Conservation (phyloP, 768 basidiomycete genomes). For the Hypholoma fasciculare region DNA sequence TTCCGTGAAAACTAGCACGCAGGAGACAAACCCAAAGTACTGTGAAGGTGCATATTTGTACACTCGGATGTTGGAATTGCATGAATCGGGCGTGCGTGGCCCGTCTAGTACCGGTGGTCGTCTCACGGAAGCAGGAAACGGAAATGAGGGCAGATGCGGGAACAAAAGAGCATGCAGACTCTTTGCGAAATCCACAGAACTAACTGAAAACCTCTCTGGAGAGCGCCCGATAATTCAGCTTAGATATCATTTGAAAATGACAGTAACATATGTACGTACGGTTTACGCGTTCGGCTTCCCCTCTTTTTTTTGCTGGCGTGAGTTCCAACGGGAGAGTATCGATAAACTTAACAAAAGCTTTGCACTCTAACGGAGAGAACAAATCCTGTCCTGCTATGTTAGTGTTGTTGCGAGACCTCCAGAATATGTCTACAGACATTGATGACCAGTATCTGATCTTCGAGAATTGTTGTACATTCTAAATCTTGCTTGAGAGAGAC, state of each 20-base stretch:
- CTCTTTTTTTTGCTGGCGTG: conserved; percentile 70
- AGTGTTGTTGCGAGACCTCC: neutral
- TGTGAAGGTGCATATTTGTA: conserved; percentile 67
- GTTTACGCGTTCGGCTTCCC: conserved; percentile 72
- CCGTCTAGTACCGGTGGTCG: conserved; percentile 23
- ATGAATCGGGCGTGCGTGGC: conserved; percentile 48
- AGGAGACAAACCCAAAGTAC: conserved; percentile 54
- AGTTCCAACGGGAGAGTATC: conserved; percentile 60
- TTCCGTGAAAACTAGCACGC: too few relatives aligned
- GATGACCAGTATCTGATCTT: conserved; percentile 65
- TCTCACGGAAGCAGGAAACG: conserved; percentile 39
- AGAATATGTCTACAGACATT: conserved; percentile 40
- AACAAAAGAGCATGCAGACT: conserved; percentile 46
- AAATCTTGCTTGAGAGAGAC: conserved; percentile 45
- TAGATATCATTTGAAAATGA: neutral
- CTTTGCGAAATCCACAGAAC: conserved; percentile 58
- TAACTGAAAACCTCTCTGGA: conserved; percentile 62
- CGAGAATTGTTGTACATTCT: conserved; percentile 47
- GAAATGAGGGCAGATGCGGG: conserved; percentile 61
- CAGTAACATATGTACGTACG: conserved; percentile 38
- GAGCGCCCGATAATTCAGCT: neutral
- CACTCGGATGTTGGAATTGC: conserved; percentile 75
- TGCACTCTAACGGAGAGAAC: conserved; percentile 62
- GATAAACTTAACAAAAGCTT: conserved; percentile 57
- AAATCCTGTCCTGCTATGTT: conserved; percentile 40